Conservation (phyloP, 345 rosid genomes). For the Arabis hirsuta region DNA sequence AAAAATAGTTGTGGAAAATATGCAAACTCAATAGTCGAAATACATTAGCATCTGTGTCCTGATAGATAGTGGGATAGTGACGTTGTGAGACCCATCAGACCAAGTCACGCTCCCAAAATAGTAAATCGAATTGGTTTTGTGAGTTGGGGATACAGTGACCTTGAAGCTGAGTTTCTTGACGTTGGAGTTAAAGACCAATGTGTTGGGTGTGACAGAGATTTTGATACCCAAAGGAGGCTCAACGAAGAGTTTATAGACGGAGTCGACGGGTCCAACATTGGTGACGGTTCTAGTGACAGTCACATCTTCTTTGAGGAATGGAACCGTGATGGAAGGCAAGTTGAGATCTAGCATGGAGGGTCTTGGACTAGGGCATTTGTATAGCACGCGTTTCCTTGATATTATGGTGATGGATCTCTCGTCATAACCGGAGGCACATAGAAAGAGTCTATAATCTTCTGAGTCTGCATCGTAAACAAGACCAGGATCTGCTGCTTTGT, state of each 20-base stretch:
- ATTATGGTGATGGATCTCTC: constrained; percentile 45
- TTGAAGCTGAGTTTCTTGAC: constrained; percentile 38
- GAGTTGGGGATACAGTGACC: constrained; percentile 35
- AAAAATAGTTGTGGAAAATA: background rate
- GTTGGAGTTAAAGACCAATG: constrained; percentile 29
- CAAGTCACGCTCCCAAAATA: constrained; percentile 54
- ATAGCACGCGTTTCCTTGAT: constrained; percentile 11
- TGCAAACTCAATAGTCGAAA: background rate
- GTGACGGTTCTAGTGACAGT: constrained; percentile 50
- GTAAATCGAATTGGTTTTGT: constrained; percentile 46
- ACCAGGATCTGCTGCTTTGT: constrained; percentile 57
- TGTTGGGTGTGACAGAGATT: constrained; percentile 34
- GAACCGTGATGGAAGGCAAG: constrained; percentile 51
- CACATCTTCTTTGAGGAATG: constrained; percentile 13
- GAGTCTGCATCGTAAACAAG: constrained; percentile 56
- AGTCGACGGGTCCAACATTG: constrained; percentile 49
- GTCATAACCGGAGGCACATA: constrained; percentile 51
- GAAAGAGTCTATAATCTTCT: constrained; percentile 49
- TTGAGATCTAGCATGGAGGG: constrained; percentile 45
- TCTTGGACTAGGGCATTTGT: constrained; percentile 29
- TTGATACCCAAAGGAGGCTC: constrained; percentile 42
- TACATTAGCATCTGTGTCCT: constrained; percentile 34
- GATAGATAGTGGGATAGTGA: constrained; percentile 47
- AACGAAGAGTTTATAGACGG: constrained; percentile 36
- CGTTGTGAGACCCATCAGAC: constrained; percentile 38